phyloP scores from a whole-genome alignment of 257 asterid species.

The Nicotiana noctiflora region DNA sequence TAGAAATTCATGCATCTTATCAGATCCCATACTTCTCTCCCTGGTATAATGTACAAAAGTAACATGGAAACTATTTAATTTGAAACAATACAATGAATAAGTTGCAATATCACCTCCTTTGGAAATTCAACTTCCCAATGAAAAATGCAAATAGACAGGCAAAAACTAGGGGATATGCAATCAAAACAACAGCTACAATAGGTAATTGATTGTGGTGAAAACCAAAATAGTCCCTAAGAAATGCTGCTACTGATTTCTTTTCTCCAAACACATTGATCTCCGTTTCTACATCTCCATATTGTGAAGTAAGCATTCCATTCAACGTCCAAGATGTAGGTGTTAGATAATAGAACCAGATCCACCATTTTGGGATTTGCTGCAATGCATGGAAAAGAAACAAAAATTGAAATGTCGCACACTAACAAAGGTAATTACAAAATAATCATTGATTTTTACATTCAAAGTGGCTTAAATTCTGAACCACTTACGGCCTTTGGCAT shows the following conservation, averaged over 20 bases:
- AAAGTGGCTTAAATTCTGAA: neutral
- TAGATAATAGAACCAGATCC: slow-evolving; percentile 47
- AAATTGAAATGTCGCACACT: neutral
- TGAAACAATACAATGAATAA: neutral
- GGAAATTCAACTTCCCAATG: slow-evolving; percentile 34
- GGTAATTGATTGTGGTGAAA: slow-evolving; percentile 33
- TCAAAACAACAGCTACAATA: slow-evolving; percentile 34
- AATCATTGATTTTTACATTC: neutral
- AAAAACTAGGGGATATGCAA: slow-evolving; percentile 31
- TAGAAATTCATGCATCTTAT: neutral
- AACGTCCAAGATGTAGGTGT: slow-evolving; percentile 46
- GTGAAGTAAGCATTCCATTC: slow-evolving; percentile 44
- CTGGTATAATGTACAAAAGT: neutral
- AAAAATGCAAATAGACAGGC: slow-evolving; percentile 30
- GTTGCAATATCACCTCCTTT: slow-evolving; percentile 23
- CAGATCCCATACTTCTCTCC: neutral
- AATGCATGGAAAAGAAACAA: neutral
- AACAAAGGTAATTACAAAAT: neutral
- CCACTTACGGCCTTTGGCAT: slow-evolving; percentile 40
- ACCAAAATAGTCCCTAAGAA: slow-evolving; percentile 39
- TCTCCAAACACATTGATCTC: slow-evolving; percentile 30
- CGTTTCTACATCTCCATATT: slow-evolving; percentile 34
- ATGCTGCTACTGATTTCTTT: slow-evolving; percentile 26
- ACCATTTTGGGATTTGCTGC: slow-evolving; percentile 58
- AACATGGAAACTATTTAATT: neutral